phyloP scores from a whole-genome alignment of 2,329 filamentous ascomycete species.

The Trichoderma asperellum region DNA sequence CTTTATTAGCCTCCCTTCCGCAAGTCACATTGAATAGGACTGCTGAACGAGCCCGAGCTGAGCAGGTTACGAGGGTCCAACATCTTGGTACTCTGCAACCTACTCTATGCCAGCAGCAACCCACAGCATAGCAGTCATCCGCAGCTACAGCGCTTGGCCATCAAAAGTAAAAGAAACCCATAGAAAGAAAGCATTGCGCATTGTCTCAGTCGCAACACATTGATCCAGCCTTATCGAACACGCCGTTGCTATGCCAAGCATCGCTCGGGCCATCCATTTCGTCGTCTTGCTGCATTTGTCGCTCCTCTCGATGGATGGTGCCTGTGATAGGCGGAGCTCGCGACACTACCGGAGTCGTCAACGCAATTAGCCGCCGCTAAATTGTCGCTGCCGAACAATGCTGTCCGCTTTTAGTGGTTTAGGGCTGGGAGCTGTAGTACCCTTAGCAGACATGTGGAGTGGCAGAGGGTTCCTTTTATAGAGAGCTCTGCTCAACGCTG shows the following conservation, averaged over 20 bases:
- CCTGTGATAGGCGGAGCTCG: constrained; percentile 27
- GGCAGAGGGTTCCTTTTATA: background rate
- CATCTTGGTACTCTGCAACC: background rate
- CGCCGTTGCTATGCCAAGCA: constrained; percentile 24
- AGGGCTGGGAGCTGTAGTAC: constrained; percentile 17
- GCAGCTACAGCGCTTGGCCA: background rate
- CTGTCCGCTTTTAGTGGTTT: constrained; percentile 19
- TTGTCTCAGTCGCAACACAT: background rate
- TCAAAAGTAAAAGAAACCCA: no score
- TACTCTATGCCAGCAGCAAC: background rate
- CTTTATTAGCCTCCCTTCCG: background rate
- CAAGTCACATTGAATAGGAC: background rate
- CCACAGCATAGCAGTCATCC: background rate
- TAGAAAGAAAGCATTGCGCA: background rate
- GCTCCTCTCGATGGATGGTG: constrained; percentile 8
- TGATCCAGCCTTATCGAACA: background rate
- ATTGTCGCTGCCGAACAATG: constrained; percentile 22
- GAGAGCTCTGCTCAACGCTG: background rate
- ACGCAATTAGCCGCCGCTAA: constrained; percentile 30
- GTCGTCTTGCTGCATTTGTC: constrained; percentile 28
- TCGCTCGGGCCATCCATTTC: constrained; percentile 22
- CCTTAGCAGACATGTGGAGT: constrained; percentile 13
- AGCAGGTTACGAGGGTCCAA: background rate
- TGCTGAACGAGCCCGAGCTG: background rate
- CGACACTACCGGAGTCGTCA: constrained; percentile 20